phyloP scores from a whole-genome alignment of 2,329 filamentous ascomycete species.

The Tolypocladium cylindrosporum region DNA sequence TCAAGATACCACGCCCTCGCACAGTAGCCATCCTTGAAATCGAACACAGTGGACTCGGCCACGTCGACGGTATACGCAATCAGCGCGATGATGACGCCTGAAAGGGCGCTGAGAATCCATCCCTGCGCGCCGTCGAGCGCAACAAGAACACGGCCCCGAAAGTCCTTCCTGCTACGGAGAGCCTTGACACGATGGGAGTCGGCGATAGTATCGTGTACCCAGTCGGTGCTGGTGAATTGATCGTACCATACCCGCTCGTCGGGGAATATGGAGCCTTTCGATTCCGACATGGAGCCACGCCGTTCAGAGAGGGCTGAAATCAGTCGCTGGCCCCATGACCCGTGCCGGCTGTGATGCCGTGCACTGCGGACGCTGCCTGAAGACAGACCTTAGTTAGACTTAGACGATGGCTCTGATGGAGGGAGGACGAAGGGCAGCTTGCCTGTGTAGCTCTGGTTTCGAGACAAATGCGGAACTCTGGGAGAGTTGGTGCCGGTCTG shows the following conservation, averaged over 20 bases:
- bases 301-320: constrained; percentile 50
- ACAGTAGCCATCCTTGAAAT: constrained; percentile 88
- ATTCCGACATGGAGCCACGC: constrained; percentile 49
- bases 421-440: constrained; percentile 5
- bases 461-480: constrained; percentile 16
- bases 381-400: background rate
- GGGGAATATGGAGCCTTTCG: constrained; percentile 55
- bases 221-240: constrained; percentile 94
- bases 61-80: constrained; percentile 86
- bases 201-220: constrained; percentile 95
- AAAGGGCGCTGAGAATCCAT: constrained; percentile 86
- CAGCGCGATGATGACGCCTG: constrained; percentile 74
- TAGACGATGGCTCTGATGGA: background rate
- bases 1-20: constrained; percentile 58
- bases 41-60: constrained; percentile 75
- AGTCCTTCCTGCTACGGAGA: constrained; percentile 70
- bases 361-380: constrained; percentile 27
- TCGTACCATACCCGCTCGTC: constrained; percentile 97
- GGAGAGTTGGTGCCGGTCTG: constrained; percentile 20
- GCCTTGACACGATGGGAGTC: constrained; percentile 84
- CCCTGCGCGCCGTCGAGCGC: constrained; percentile 83
- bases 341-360: constrained; percentile 45
- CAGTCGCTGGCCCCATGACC: constrained; percentile 51
- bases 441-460: constrained; percentile 36
- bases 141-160: constrained; percentile 67